Conservation (phyloP, 129 eudicot species). For the Scalesia atractyloides region DNA sequence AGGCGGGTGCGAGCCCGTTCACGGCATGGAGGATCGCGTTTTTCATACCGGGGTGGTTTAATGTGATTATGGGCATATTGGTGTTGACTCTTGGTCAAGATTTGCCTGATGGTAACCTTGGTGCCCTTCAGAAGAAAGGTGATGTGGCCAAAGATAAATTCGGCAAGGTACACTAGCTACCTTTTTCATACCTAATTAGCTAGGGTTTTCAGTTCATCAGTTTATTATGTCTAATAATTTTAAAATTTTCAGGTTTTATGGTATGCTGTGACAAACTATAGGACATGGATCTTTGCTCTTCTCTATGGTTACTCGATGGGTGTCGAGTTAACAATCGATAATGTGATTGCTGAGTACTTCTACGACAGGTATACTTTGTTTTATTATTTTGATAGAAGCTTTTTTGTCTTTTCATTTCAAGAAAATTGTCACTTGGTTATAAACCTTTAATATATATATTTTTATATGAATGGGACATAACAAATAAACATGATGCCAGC, state of each 20-base stretch:
- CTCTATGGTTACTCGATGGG: conserved; percentile 57
- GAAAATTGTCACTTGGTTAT: too few relatives aligned
- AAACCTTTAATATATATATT: too few relatives aligned
- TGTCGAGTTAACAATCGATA: conserved; percentile 49
- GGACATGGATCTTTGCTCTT: conserved; percentile 57
- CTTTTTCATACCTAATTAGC: neutral
- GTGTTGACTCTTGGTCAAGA: conserved; percentile 51
- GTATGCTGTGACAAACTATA: conserved; percentile 52
- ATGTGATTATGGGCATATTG: conserved; percentile 49
- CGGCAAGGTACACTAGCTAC: conserved; percentile 29
- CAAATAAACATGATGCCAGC: too few relatives aligned
- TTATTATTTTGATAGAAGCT: neutral
- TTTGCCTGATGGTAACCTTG: conserved; percentile 59
- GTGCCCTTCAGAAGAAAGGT: conserved; percentile 56
- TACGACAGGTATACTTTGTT: conserved; percentile 40
- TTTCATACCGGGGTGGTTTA: conserved; percentile 54
- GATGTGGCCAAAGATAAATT: conserved; percentile 53
- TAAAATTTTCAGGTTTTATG: conserved; percentile 33
- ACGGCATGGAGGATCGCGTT: conserved; percentile 63
- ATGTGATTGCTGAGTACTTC: conserved; percentile 53
- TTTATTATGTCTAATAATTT: too few relatives aligned
- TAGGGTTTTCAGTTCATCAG: neutral
- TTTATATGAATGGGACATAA: too few relatives aligned
- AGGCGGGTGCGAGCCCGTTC: conserved; percentile 49
- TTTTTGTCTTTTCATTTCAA: too few relatives aligned